Base-by-base conservation (phyloP, 2,329 filamentous ascomycete genomes). In the Myriangium duriaei region DNA sequence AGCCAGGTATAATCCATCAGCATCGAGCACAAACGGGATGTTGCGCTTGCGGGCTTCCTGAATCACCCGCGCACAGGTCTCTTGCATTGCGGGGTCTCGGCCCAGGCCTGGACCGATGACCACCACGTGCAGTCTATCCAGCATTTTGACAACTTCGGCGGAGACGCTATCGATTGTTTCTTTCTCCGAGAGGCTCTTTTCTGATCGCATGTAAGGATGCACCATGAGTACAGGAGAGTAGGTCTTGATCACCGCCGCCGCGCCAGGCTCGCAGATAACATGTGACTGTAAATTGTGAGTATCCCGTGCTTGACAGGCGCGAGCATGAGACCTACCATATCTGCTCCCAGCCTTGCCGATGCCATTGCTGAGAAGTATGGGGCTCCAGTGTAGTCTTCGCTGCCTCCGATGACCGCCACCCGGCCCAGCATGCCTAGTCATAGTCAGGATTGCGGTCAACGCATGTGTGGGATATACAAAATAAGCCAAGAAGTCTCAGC, bases 151-250 rank as follows among this genome's bases (percentile, higher is more conserved):
- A 47, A 96, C 80, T 37, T 72, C 64, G 15, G 70, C 60, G 6
- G 82, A 74, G 33, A 94, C 69, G 38, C 65, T 67, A 2, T 80
- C 69, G 47, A 74, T 68, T 10, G 65, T 65, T 40, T 79, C 72
- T 37, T 67, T 61, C 34, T 65, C 58, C 15, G 62, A 57, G 37
- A 72, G 62, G 49, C 74, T 68, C 48, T 72, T 69, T 32, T 76
- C 74, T 60, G 91, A 84, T 18, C 85, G 81, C 76, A 98, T 88
- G 48, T 95, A 74, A 1, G 91, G 91, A 59, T 96, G 91, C 9
- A 98, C 91, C 88, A 98, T 98, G 17, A 98, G 70, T 58, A 96
- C 95, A 2, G 91, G 91, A 13, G 87, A 95, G 65, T 96, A 98
- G 3, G 85, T 84, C 67, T 98, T 98, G 63, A 98, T 94, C 26